Conservation (phyloP, 495 filamentous ascomycete species). For the Podospora pseudopauciseta region DNA sequence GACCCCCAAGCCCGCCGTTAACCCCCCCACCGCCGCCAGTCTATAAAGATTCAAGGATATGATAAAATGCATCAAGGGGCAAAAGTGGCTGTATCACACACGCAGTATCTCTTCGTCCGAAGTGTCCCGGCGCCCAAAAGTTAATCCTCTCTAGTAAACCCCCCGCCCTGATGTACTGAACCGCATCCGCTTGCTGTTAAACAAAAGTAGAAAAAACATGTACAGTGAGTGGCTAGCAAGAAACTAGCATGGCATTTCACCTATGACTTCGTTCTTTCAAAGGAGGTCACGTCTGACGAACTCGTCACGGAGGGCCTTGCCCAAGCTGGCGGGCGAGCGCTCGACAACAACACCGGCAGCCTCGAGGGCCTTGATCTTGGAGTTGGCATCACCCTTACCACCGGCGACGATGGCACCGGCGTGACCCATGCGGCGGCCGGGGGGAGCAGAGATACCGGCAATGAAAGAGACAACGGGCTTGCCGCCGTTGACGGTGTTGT, state of each 20-base stretch:
- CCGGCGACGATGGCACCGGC: constrained; percentile 96
- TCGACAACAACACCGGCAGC: constrained; percentile 92
- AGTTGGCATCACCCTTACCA: constrained; percentile 95
- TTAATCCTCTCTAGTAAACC: neutral
- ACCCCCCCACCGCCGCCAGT: constrained; percentile 24
- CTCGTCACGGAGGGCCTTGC: constrained; percentile 88
- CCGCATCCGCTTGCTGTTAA: constrained; percentile 11
- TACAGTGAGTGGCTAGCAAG: constrained; percentile 22
- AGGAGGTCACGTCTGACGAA: constrained; percentile 95
- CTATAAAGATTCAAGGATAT: constrained; percentile 26
- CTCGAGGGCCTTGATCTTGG: constrained; percentile 94
- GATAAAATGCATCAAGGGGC: constrained; percentile 19
- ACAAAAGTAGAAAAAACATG: constrained; percentile 21
- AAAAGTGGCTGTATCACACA: constrained; percentile 3
- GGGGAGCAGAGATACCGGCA: constrained; percentile 94
- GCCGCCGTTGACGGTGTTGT: constrained; percentile 75
- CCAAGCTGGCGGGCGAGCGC: constrained; percentile 85
- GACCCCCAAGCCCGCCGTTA: constrained; percentile 25
- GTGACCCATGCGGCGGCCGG: constrained; percentile 96
- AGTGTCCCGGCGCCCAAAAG: neutral
- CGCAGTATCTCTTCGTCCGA: neutral
- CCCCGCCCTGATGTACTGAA: neutral
- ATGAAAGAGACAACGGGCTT: constrained; percentile 99
- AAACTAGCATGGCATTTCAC: neutral
- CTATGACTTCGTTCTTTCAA: constrained; percentile 42